Base-by-base conservation (phyloP, 1,284 basidiomycete genomes). In the Apiotrichum porosum region DNA sequence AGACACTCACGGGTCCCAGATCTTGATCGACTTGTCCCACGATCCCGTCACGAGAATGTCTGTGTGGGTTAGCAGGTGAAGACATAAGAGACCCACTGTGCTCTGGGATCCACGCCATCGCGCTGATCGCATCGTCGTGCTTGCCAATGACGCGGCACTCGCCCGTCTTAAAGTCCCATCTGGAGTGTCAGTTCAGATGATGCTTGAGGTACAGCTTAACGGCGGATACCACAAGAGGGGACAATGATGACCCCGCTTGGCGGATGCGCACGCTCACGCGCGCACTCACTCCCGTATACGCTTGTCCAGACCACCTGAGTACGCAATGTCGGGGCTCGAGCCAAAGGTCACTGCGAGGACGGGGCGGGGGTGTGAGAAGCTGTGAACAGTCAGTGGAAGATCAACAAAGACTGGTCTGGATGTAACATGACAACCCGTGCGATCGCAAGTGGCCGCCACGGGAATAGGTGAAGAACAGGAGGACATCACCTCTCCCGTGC, bases 1-100 rank as follows among this genome's bases (percentile, higher is more conserved):
- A n/a, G n/a, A 21, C 17, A 66, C 68, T 45, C 36, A 69, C 13
- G 87, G 81, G 64, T 93, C 88, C 86, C 88, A 93, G 62, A 92
- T 80, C n/a, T 84, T 83, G 22, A 95, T 60, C 0, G 87, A 85
- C 47, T 83, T 81, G 68, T 97, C 92, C 91, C 91, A 95, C 18
- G 89, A 92, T 13, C 86, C 88, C 0, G 88, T 85, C 40, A 94
- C 79, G 31, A 95, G 76, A 1, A 76, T 58, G 60, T 85, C 87
- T 90, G 26, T 31, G n/a, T 10, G 24, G 4, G 8, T 18, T 19
- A 32, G n/a, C 21, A 12, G 9, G 8, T 6, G 21, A 36, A 9
- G 9, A 23, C 28, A 17, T 10, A n/a, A 18, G 6, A 15, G 23
- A 60, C 69, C 49, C 35, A 73, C 74, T 69, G 44, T 69, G 62